These are phyloP conservation scores for Populus pruinosa DNA, from an alignment of 345 rosid genomes.

Conservation along the genomic window DNA sequence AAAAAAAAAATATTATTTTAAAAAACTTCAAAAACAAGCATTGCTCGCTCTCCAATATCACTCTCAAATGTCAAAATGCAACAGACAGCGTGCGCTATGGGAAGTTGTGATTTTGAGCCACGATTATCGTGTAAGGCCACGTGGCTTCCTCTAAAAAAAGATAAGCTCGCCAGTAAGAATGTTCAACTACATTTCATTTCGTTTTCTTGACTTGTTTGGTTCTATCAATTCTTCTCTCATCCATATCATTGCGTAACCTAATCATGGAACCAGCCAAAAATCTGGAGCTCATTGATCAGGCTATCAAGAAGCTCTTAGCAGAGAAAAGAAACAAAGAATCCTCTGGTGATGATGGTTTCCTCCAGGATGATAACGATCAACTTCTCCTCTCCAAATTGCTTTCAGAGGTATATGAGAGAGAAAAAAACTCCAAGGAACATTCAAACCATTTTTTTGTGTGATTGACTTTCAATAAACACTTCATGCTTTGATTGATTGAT, in stretches of 20 bases:
- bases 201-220: not conserved
- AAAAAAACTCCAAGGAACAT: not conserved
- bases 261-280: slow-evolving; percentile 41
- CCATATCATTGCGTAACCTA: not conserved
- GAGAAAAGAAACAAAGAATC: slow-evolving; percentile 38
- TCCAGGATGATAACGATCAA: slow-evolving; percentile 35
- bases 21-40: too few species aligned
- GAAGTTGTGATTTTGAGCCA: not conserved
- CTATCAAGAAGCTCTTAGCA: slow-evolving; percentile 46
- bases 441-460: not conserved
- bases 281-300: slow-evolving; percentile 39
- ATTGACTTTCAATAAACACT: not conserved
- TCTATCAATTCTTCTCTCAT: not conserved
- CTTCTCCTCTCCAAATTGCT: slow-evolving; percentile 52
- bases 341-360: slow-evolving; percentile 18
- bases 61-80: not conserved
- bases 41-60: too few species aligned
- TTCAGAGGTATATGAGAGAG: slow-evolving; percentile 47
- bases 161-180: not conserved
- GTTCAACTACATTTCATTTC: not conserved
- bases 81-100: not conserved
- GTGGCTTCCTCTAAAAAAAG: not conserved
- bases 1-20: too few species aligned
- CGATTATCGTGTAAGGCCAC: not conserved
- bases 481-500: not conserved